phyloP scores from a whole-genome alignment of 1,284 basidiomycete genomes.

The Sphaerobolus stellatus region DNA sequence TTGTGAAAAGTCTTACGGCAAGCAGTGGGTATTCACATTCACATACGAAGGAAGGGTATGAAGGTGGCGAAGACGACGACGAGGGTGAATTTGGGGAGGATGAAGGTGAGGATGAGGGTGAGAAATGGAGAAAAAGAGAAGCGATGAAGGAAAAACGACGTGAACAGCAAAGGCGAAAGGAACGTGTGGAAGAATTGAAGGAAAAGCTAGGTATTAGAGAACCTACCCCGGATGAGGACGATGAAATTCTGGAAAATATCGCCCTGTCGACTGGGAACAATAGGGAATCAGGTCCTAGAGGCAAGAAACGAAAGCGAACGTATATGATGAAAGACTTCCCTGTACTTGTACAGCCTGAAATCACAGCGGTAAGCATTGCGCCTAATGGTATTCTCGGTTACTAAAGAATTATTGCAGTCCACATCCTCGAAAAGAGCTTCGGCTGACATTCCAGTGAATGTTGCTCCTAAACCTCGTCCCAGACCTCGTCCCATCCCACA shows the following conservation, averaged over 20 bases:
- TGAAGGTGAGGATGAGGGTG: conserved; percentile 10
- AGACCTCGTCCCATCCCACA: neutral
- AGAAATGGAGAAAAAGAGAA: conserved; percentile 19
- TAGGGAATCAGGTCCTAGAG: neutral
- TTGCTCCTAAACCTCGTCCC: neutral
- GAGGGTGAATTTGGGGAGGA: conserved; percentile 23
- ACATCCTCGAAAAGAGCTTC: neutral
- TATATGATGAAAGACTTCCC: neutral
- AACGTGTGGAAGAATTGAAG: neutral
- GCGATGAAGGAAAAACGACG: neutral
- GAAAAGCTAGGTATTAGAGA: neutral
- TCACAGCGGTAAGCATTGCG: neutral
- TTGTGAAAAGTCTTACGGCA: conserved; percentile 43
- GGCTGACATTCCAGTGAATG: neutral
- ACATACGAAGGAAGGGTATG: conserved; percentile 15
- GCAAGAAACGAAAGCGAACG: conserved; percentile 2
- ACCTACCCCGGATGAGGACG: neutral
- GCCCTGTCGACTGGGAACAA: too few species aligned
- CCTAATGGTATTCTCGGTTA: neutral
- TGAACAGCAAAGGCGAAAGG: neutral
- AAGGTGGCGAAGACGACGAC: conserved; percentile 29
- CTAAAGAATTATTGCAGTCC: neutral
- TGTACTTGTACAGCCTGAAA: neutral
- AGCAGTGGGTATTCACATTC: neutral
- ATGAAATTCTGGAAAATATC: neutral